These are phyloP conservation scores for Candida sp. DNA, from an alignment of 1,139 yeast genomes.

Conservation along the genomic window DNA sequence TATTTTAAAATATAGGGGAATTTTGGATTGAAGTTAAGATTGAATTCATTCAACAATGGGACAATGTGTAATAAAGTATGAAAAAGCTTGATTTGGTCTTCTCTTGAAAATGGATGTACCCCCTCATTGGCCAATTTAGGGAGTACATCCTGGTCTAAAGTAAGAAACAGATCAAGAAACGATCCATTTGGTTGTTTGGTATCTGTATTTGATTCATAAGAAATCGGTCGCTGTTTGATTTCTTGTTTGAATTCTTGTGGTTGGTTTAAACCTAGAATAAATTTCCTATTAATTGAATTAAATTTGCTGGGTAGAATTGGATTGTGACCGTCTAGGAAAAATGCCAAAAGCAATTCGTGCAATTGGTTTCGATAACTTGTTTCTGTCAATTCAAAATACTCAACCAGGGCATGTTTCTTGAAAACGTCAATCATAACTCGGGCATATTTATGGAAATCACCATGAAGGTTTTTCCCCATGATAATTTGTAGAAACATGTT, in stretches of 20 bases:
- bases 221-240: background rate
- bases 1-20: constrained; percentile 20
- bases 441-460: constrained; percentile 11
- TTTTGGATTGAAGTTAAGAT: constrained; percentile 20
- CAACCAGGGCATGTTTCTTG: constrained; percentile 19
- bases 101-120: constrained; percentile 8
- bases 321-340: constrained; percentile 13
- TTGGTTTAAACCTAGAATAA: constrained; percentile 10
- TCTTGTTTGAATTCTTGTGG: constrained; percentile 2
- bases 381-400: constrained; percentile 19
- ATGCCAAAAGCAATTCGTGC: constrained; percentile 14
- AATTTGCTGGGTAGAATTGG: constrained; percentile 14
- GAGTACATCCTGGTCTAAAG: background rate
- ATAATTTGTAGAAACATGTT: constrained; percentile 21
- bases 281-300: constrained; percentile 10
- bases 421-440: constrained; percentile 21
- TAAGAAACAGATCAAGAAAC: background rate
- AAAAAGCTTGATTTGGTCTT: constrained; percentile 11
- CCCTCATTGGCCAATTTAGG: background rate
- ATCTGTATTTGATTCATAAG: background rate
- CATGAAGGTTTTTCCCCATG: constrained; percentile 11
- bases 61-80: constrained; percentile 19
- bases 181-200: background rate
- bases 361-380: constrained; percentile 17
- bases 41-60: constrained; percentile 29